Evolutionary conservation across 1,284 basidiomycete genomes (phyloP).

Genomic region (Rhodotorula sp.): DNA sequence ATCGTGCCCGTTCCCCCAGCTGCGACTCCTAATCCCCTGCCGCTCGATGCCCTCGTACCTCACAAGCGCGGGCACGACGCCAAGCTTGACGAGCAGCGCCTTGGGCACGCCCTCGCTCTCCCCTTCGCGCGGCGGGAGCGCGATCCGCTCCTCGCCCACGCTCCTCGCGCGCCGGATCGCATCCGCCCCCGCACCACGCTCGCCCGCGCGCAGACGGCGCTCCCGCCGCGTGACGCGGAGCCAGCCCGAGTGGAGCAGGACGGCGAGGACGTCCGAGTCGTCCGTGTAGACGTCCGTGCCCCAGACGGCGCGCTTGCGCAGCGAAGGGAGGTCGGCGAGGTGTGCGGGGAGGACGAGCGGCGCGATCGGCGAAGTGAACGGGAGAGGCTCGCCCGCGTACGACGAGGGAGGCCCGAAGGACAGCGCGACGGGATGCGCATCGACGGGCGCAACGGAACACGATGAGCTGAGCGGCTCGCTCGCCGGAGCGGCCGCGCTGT

Average conservation of each 20-base stretch:
- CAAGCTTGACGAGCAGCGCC: constrained; percentile 55
- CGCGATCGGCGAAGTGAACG: background rate
- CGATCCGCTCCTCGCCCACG: background rate
- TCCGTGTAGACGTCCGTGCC: constrained; percentile 64
- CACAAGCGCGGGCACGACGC: constrained; percentile 57
- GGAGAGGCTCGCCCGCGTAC: constrained; percentile 20
- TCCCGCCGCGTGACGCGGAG: constrained; percentile 48
- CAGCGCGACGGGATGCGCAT: constrained; percentile 16
- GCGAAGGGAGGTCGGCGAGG: constrained; percentile 41
- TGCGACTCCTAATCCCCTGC: constrained; percentile 55
- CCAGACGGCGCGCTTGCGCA: constrained; percentile 54
- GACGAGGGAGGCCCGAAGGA: constrained; percentile 7
- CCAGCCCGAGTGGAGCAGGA: constrained; percentile 60
- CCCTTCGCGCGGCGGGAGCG: background rate
- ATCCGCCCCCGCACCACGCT: constrained; percentile 21
- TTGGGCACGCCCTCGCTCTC: background rate
- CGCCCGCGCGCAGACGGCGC: constrained; percentile 11
- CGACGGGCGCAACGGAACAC: constrained; percentile 11
- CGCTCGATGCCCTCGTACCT: constrained; percentile 57
- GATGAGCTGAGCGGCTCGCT: background rate
- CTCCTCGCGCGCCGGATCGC: constrained; percentile 14
- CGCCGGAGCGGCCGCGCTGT: background rate
- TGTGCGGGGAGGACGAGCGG: constrained; percentile 21
- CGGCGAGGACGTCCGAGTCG: constrained; percentile 59
- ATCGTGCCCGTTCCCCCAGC: constrained; percentile 62